Percentiles rank a stretch among this genome's conserved stretches.
phyloP scores from a whole-genome alignment of 371 early-diverging fungal genomes.

The Mucor mucedo region DNA sequence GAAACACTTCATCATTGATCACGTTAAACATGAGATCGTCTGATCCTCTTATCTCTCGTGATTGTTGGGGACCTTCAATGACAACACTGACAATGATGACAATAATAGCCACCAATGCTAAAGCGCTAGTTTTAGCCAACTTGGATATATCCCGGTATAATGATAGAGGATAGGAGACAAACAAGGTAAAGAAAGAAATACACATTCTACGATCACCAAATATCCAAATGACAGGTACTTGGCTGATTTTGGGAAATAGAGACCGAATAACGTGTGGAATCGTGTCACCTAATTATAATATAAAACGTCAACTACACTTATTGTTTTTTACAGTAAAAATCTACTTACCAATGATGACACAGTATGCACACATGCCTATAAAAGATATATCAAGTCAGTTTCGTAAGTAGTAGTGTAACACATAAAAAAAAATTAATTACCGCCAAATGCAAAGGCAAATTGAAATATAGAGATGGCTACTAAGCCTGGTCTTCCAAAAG shows the following conservation, averaged over 20 bases:
- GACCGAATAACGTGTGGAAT: constrained; percentile 76
- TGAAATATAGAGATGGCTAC: constrained; percentile 77
- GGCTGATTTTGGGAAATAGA: constrained; percentile 61
- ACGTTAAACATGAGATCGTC: constrained; percentile 52
- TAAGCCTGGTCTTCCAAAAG: constrained; percentile 76
- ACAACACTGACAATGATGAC: constrained; percentile 74
- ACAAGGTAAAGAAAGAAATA: constrained; percentile 69
- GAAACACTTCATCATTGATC: constrained; percentile 66
- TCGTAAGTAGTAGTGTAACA: too few relatives aligned
- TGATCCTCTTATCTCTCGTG: constrained; percentile 57
- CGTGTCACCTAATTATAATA: constrained; percentile 64
- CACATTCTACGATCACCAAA: constrained; percentile 62
- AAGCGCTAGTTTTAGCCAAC: constrained; percentile 77
- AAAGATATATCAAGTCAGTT: too few relatives aligned
- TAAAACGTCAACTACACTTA: too few relatives aligned
- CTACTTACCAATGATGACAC: constrained; percentile 72
- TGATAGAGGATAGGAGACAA: constrained; percentile 76
- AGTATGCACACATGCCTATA: constrained; percentile 77
- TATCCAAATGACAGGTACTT: constrained; percentile 56
- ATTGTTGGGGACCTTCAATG: constrained; percentile 71
- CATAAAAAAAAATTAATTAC: constrained; percentile 26
- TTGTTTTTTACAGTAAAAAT: background rate
- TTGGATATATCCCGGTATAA: constrained; percentile 82
- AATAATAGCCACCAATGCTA: constrained; percentile 76
- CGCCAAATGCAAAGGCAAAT: constrained; percentile 85